Evolutionary conservation across 257 asterid species (phyloP).

Genomic region (Echium plantagineum): DNA sequence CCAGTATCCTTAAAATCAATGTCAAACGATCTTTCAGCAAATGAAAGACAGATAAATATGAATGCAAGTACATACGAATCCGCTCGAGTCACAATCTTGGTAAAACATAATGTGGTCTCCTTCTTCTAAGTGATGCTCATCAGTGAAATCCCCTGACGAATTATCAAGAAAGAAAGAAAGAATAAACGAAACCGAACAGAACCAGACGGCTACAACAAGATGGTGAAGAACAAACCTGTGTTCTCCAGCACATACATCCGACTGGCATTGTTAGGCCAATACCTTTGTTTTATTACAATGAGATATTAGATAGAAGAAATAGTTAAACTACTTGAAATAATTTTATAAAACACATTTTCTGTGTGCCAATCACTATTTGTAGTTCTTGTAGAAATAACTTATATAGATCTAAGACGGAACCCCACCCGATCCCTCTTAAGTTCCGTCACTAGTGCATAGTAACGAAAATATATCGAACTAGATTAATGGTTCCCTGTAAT

Average conservation of each 20-base stretch:
- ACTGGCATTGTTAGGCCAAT: constrained; percentile 44
- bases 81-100: constrained; percentile 17
- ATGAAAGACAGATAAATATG: background rate
- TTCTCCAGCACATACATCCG: constrained; percentile 44
- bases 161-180: background rate
- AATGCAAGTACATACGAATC: constrained; percentile 17
- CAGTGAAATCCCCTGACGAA: constrained; percentile 24
- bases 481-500: too few relatives aligned
- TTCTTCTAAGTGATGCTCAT: constrained; percentile 18
- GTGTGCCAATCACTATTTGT: too few relatives aligned
- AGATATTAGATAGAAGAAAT: background rate
- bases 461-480: background rate
- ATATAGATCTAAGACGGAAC: too few relatives aligned
- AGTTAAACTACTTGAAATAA: background rate
- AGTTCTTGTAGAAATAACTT: too few relatives aligned
- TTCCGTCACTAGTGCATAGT: too few relatives aligned
- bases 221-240: constrained; percentile 20
- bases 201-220: background rate
- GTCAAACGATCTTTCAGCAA: background rate
- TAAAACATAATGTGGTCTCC: constrained; percentile 32
- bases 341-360: too few relatives aligned
- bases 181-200: background rate
- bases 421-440: too few relatives aligned
- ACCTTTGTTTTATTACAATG: constrained; percentile 14
- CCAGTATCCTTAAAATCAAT: too few relatives aligned